A percentile compares a stretch with the other conserved stretches of the same genome.
Conservation (phyloP, 2,329 filamentous ascomycete genomes). For the Aureobasidium leucospermi region DNA sequence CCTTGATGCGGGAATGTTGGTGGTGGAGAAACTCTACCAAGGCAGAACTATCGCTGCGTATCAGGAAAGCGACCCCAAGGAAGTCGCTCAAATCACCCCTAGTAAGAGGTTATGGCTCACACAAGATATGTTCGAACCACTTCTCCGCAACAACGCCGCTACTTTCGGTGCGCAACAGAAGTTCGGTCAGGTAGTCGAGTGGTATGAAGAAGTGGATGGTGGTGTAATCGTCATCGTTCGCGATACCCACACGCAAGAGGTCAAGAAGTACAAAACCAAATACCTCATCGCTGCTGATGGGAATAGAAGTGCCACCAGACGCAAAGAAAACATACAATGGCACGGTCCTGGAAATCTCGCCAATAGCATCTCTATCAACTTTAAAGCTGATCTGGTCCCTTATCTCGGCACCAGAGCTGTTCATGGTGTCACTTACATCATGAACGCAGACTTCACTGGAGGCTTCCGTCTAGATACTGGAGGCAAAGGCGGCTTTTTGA, state of each 20-base stretch:
- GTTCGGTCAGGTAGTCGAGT: slow-evolving; percentile 16
- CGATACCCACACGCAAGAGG: slow-evolving; percentile 2
- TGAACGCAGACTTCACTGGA: slow-evolving; percentile 17
- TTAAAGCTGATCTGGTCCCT: slow-evolving; percentile 18
- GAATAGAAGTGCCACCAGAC: slow-evolving; percentile 14
- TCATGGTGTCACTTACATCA: slow-evolving; percentile 22
- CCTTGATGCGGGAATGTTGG: slow-evolving; percentile 18
- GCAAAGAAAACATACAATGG: slow-evolving; percentile 17
- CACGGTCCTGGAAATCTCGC: slow-evolving; percentile 18
- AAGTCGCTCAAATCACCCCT: slow-evolving; percentile 18
- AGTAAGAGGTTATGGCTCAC: slow-evolving; percentile 20
- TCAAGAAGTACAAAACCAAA: slow-evolving; percentile 14
- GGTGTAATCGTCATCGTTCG: slow-evolving; percentile 17
- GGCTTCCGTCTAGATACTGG: slow-evolving; percentile 21
- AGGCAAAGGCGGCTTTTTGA: slow-evolving; percentile 19
- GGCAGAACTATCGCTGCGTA: slow-evolving; percentile 2
- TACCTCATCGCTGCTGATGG: slow-evolving; percentile 20
- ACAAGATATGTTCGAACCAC: slow-evolving; percentile 21
- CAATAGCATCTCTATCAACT: slow-evolving; percentile 21
- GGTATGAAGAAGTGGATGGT: slow-evolving; percentile 18
- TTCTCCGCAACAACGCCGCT: slow-evolving; percentile 18
- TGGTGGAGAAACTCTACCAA: slow-evolving; percentile 20
- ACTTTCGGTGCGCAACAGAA: slow-evolving; percentile 17
- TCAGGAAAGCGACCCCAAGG: slow-evolving; percentile 7
- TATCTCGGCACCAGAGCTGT: slow-evolving; percentile 7